Evolutionary conservation across 352 stramenopile species (phyloP).

Genomic region (Phytophthora niederhauseri): DNA sequence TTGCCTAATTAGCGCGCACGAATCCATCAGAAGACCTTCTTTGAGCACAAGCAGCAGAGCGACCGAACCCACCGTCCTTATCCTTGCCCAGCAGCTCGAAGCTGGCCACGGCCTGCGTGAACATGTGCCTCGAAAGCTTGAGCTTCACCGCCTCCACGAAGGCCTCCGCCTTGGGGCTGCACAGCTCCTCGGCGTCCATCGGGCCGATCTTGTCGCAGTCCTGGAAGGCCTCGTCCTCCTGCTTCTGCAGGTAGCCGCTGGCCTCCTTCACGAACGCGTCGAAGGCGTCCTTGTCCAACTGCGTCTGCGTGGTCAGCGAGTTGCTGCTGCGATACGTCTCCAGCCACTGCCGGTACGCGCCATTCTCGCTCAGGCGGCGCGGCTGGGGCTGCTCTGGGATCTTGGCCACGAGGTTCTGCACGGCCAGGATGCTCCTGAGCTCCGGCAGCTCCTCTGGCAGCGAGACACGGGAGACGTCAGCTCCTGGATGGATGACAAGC

Average conservation of each 20-base stretch:
- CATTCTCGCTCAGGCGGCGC: conserved; percentile 25
- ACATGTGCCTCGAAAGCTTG: conserved; percentile 71
- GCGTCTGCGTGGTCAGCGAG: conserved; percentile 17
- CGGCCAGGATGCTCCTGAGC: conserved; percentile 57
- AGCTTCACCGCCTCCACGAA: conserved; percentile 68
- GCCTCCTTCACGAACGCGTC: conserved; percentile 55
- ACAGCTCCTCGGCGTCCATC: conserved; percentile 42
- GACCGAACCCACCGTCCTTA: conserved; percentile 52
- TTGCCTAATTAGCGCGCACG: conserved; percentile 33
- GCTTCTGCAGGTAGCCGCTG: conserved; percentile 44
- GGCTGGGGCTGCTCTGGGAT: conserved; percentile 32
- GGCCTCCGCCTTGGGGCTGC: conserved; percentile 23
- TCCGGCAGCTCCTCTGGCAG: conserved; percentile 52
- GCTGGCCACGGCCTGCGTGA: conserved; percentile 32
- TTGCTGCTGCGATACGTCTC: conserved; percentile 29
- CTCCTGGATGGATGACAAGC: background rate
- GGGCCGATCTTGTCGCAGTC: conserved; percentile 42
- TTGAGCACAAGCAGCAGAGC: background rate
- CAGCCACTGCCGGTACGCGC: conserved; percentile 36
- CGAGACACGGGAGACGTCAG: conserved; percentile 5
- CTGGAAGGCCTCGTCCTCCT: conserved; percentile 50
- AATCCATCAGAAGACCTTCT: background rate
- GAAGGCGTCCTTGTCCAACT: conserved; percentile 53
- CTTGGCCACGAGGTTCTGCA: conserved; percentile 59
- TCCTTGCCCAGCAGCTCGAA: conserved; percentile 72